Evolutionary conservation across 2,329 filamentous ascomycete genomes (phyloP).

Genomic region (Podosphaera fusca): DNA sequence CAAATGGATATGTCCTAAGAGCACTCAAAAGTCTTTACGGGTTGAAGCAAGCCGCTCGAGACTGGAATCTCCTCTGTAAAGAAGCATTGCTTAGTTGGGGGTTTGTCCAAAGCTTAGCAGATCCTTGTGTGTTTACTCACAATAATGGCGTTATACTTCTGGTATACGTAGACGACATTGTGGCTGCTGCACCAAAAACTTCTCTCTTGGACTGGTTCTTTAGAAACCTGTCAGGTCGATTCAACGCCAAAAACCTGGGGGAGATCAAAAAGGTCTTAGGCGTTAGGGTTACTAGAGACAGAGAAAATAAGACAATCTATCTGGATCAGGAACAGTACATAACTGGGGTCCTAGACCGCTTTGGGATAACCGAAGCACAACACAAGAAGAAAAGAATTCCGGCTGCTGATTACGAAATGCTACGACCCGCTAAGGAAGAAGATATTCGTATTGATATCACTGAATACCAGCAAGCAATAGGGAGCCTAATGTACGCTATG

Average conservation of each 20-base stretch:
- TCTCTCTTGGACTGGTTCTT: too few relatives aligned
- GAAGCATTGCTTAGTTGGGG: neutral
- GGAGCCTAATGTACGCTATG: neutral
- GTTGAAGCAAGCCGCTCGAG: neutral
- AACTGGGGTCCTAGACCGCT: neutral
- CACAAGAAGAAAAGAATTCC: neutral
- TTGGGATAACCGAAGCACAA: neutral
- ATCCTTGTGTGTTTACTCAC: neutral
- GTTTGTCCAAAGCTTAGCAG: neutral
- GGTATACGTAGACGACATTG: neutral
- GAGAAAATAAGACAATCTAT: neutral
- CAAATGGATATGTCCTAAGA: neutral
- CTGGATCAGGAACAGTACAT: neutral
- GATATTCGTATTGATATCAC: neutral
- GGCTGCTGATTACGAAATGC: neutral
- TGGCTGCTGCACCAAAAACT: too few relatives aligned
- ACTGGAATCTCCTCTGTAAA: neutral
- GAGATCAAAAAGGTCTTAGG: too few relatives aligned
- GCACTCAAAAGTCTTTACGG: neutral
- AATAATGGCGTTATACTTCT: neutral
- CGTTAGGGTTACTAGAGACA: neutral
- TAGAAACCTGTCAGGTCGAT: too few relatives aligned
- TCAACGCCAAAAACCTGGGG: too few relatives aligned
- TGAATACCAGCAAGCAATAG: neutral
- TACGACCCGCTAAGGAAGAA: neutral